A percentile compares a stretch with the other conserved stretches of the same genome.
These are phyloP conservation scores for Byssochlamys sp. DNA, from an alignment of 2,329 filamentous ascomycete species.

Conservation along the genomic window DNA sequence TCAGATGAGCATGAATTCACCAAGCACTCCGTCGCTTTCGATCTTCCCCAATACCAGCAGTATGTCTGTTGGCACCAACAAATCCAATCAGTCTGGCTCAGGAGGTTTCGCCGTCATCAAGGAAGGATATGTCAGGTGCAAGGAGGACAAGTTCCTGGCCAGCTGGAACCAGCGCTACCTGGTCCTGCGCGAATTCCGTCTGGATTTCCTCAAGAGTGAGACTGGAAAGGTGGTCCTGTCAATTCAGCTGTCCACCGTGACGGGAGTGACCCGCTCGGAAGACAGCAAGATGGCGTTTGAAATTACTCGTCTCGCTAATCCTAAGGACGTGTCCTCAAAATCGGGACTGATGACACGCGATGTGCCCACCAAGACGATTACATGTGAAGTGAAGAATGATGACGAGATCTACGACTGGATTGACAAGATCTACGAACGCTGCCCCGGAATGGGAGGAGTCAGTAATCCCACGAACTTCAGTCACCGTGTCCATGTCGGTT, in stretches of 20 bases:
- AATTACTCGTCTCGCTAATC: slow-evolving; percentile 61
- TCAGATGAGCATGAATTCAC: slow-evolving; percentile 61
- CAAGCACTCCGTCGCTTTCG: slow-evolving; percentile 54
- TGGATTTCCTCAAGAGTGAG: slow-evolving; percentile 90
- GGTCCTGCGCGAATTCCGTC: slow-evolving; percentile 79
- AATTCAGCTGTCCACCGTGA: slow-evolving; percentile 75
- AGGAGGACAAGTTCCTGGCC: slow-evolving; percentile 71
- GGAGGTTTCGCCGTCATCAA: slow-evolving; percentile 67
- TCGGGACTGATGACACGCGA: slow-evolving; percentile 70
- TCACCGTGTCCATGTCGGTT: slow-evolving; percentile 92
- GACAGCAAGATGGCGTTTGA: slow-evolving; percentile 87
- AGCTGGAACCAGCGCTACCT: slow-evolving; percentile 88
- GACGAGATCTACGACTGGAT: slow-evolving; percentile 99
- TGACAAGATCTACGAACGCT: slow-evolving; percentile 92
- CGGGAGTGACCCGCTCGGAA: slow-evolving; percentile 83
- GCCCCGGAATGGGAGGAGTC: slow-evolving; percentile 93
- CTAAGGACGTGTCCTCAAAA: slow-evolving; percentile 53
- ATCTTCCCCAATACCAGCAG: slow-evolving; percentile 61
- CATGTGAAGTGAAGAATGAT: slow-evolving; percentile 88
- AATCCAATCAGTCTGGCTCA: slow-evolving; percentile 51
- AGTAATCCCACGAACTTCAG: slow-evolving; percentile 98
- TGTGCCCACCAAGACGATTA: slow-evolving; percentile 68
- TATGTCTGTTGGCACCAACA: slow-evolving; percentile 54
- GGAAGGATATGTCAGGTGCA: slow-evolving; percentile 48
- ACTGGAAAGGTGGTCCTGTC: slow-evolving; percentile 79